Percentiles rank a stretch among this genome's conserved stretches.
phyloP scores from a whole-genome alignment of 2,329 filamentous ascomycete genomes.

The Aaosphaeria pasadenensis region DNA sequence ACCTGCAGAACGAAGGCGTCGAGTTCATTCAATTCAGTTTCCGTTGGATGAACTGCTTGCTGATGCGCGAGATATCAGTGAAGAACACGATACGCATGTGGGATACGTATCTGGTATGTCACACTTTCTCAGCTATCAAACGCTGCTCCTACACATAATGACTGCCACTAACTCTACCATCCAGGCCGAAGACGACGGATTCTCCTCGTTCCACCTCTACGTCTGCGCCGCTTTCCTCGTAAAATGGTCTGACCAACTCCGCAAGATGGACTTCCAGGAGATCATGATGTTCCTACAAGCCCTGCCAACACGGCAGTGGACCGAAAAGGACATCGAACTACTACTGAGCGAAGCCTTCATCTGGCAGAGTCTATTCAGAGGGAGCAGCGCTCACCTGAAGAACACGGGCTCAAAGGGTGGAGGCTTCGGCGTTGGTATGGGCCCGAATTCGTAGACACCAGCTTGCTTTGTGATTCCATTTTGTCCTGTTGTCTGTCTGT shows the following conservation, averaged over 20 bases:
- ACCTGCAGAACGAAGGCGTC: slow-evolving; percentile 85
- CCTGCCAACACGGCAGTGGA: slow-evolving; percentile 89
- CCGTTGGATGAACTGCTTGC: slow-evolving; percentile 98
- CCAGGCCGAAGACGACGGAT: slow-evolving; percentile 96
- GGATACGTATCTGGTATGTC: slow-evolving; percentile 92
- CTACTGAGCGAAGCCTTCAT: slow-evolving; percentile 95
- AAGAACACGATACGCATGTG: slow-evolving; percentile 98
- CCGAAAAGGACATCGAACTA: slow-evolving; percentile 96
- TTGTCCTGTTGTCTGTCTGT: too few species aligned
- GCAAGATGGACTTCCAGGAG: slow-evolving; percentile 98
- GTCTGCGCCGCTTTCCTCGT: slow-evolving; percentile 97
- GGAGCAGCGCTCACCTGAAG: slow-evolving; percentile 80
- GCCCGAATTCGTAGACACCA: slow-evolving; percentile 24
- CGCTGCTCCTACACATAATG: too few species aligned
- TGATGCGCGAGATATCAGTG: slow-evolving; percentile 97
- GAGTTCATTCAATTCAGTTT: slow-evolving; percentile 99
- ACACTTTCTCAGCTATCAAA: background rate
- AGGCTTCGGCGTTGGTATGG: slow-evolving; percentile 34
- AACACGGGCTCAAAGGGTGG: slow-evolving; percentile 32
- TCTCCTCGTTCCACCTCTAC: slow-evolving; percentile 97
- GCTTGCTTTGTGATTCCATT: too few species aligned
- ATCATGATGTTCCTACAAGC: slow-evolving; percentile 99
- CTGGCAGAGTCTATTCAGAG: slow-evolving; percentile 96
- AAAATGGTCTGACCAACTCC: slow-evolving; percentile 93
- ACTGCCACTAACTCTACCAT: background rate